Percentiles rank a stretch among this genome's conserved stretches.
phyloP scores from a whole-genome alignment of 306 rosid species.

The Pueraria montana region DNA sequence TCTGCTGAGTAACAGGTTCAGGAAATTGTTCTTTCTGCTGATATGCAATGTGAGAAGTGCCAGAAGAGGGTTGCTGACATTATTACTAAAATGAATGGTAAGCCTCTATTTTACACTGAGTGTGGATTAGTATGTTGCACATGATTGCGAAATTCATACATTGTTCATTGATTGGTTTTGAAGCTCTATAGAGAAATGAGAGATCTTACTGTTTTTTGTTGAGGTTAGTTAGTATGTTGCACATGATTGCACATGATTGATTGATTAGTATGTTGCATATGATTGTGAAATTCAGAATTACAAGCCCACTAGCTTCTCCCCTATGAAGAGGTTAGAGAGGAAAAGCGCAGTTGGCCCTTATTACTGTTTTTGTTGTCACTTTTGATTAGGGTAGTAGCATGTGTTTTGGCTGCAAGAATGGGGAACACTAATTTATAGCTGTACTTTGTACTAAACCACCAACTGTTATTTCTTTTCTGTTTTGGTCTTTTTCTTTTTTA shows the following conservation, averaged over 20 bases:
- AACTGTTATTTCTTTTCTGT: neutral
- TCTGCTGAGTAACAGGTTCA: conserved; percentile 63
- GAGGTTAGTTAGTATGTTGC: neutral
- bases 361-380: conserved; percentile 29
- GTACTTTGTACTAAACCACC: neutral
- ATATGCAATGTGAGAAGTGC: conserved; percentile 74
- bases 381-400: conserved; percentile 19
- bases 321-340: conserved; percentile 7
- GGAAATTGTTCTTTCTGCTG: conserved; percentile 82
- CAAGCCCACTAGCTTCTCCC: neutral
- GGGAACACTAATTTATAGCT: conserved; percentile 27
- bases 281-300: neutral
- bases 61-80: conserved; percentile 82
- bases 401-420: conserved; percentile 18
- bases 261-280: too few species aligned
- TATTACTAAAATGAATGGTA: conserved; percentile 78
- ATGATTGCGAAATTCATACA: neutral
- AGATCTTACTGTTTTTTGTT: neutral
- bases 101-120: conserved; percentile 27
- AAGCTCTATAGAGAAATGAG: neutral
- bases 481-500: conserved; percentile 21
- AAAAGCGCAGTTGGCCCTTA: conserved; percentile 7
- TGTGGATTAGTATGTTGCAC: neutral
- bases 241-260: too few species aligned
- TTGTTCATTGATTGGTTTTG: conserved; percentile 30